Conservation (phyloP, 805 yeast genomes). For the Wickerhamiella parazyma region DNA sequence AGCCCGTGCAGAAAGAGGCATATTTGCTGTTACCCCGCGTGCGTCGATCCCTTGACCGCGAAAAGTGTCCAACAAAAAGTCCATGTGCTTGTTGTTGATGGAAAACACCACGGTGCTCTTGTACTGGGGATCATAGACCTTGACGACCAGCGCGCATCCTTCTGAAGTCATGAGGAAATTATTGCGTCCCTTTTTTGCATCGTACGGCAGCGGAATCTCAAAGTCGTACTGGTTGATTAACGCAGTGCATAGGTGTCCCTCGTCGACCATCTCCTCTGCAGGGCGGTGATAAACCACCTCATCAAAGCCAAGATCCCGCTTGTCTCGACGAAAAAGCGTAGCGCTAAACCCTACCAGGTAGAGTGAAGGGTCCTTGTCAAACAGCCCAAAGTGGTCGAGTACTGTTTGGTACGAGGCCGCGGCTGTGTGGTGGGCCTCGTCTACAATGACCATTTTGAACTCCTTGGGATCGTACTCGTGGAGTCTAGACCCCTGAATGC, state of each 20-base stretch:
- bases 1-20: constrained; percentile 40
- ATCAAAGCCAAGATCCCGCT: constrained; percentile 50
- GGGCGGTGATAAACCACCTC: constrained; percentile 59
- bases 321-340: constrained; percentile 69
- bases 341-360: constrained; percentile 72
- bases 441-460: constrained; percentile 66
- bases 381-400: constrained; percentile 39
- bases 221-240: constrained; percentile 52
- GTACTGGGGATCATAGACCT: constrained; percentile 31
- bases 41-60: constrained; percentile 51
- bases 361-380: constrained; percentile 29
- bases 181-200: constrained; percentile 40
- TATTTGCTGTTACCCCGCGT: constrained; percentile 55
- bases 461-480: constrained; percentile 39
- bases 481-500: constrained; percentile 37
- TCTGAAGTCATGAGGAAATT: constrained; percentile 6
- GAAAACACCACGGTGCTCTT: constrained; percentile 66
- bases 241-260: constrained; percentile 58
- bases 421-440: constrained; percentile 88
- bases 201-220: constrained; percentile 29
- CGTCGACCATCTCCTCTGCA: constrained; percentile 49
- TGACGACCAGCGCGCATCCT: constrained; percentile 34
- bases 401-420: constrained; percentile 52
- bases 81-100: constrained; percentile 57
- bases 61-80: constrained; percentile 38